Conservation (phyloP, 441 rosid genomes). For the Pelargonium fulgidum region DNA sequence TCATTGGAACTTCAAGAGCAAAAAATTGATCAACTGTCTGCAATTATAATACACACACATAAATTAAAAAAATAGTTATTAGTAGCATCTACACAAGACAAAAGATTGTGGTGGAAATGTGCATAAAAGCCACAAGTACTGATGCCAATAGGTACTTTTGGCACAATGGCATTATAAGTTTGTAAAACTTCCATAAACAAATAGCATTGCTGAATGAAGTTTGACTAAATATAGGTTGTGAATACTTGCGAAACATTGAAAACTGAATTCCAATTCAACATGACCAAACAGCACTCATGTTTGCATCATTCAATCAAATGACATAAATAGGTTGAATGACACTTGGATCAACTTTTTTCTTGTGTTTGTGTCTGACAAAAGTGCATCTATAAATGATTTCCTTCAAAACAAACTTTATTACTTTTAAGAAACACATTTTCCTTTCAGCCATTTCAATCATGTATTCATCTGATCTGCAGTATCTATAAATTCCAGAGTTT, state of each 20-base stretch:
- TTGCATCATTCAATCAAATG: not conserved
- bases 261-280: not conserved
- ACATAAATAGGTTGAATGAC: not conserved
- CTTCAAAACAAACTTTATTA: too few relatives aligned
- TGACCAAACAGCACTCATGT: not conserved
- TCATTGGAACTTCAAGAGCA: constrained; percentile 83
- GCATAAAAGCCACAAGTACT: constrained; percentile 8
- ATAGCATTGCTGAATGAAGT: not conserved
- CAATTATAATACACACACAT: constrained; percentile 27
- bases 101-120: not conserved
- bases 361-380: too few relatives aligned
- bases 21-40: constrained; percentile 99
- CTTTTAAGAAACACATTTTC: too few relatives aligned
- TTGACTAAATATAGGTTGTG: not conserved
- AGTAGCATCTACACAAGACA: constrained; percentile 7
- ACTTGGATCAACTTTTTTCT: not conserved
- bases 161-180: not conserved
- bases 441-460: too few relatives aligned
- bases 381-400: too few relatives aligned
- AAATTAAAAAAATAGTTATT: constrained; percentile 17
- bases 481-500: too few relatives aligned
- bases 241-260: not conserved
- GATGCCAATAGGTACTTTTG: not conserved
- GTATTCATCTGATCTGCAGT: too few relatives aligned
- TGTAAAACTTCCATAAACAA: constrained; percentile 5